Evolutionary conservation across 306 rosid species (phyloP).

Genomic region (Medicago lupulina): DNA sequence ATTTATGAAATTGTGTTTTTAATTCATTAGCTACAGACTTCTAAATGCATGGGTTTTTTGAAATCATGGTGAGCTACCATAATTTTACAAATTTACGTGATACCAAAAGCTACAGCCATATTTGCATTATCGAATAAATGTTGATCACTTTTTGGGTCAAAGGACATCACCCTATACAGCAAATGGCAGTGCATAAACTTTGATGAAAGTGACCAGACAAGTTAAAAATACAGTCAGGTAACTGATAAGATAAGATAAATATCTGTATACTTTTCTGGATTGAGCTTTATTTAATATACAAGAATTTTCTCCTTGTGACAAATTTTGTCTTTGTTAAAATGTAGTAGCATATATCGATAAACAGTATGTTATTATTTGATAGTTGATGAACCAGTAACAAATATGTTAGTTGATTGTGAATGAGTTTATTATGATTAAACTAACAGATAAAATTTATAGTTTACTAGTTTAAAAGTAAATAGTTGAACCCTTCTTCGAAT

Average conservation of each 20-base stretch:
- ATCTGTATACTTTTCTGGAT: background rate
- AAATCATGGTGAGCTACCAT: no score
- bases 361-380: background rate
- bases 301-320: background rate
- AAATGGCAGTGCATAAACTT: slow-evolving; percentile 22
- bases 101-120: no score
- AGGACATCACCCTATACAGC: no score
- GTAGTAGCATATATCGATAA: background rate
- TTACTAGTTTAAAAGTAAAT: no score
- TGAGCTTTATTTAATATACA: background rate
- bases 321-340: background rate
- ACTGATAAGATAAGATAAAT: background rate
- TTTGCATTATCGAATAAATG: no score
- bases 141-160: no score
- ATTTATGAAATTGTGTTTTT: slow-evolving; percentile 3
- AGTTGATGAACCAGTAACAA: background rate
- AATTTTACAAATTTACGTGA: no score
- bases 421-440: no score
- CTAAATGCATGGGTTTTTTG: background rate
- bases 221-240: background rate
- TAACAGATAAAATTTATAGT: no score
- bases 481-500: no score
- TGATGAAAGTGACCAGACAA: slow-evolving; percentile 32
- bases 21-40: no score
- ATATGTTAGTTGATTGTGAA: no score